Evolutionary conservation across 2,329 filamentous ascomycete genomes (phyloP), one percentile per base, ranked within the genome.

Genomic region (Sodiomyces alkalinus): DNA sequence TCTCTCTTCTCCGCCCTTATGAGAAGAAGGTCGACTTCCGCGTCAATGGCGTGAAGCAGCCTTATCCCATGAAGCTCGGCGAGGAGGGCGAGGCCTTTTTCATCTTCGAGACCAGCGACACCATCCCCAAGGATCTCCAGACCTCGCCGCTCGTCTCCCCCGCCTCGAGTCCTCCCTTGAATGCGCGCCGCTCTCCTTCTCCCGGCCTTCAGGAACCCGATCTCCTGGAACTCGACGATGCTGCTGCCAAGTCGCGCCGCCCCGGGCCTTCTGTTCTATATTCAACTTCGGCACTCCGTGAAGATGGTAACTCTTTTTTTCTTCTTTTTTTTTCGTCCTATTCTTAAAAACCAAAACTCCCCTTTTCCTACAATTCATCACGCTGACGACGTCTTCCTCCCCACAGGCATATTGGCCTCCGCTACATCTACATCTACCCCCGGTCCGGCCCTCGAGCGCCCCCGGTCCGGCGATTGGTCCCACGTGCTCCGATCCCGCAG

Each of bases 21-120:
- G 90, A 98, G 56, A 98, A 98, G 60, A 98, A 96, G 69, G 90
- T 98, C 46, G 86, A 96, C 56, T 98, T 98, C 58, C 71, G 70
- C 43, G 86, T 98, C 65, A 98, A 98, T 63, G 80, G 81, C 45
- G 59, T 69, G 35, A 92, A 90, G 55, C 85, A 93, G 51, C 68
- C 90, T 41, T 94, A 92, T 60, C 75, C 90, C 26, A 98, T 98
- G 90, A 98, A 98, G 58, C 68, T 98, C 13, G 90, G 90, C 24
- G 90, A 98, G 50, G 90, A 83, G 29, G 90, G 90, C 39, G 90
- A 98, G 59, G 90, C 90, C 16, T 98, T 98, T 58, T 98, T 98
- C 53, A 85, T 98, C 38, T 96, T 98, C 46, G 85, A 96, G 58
- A 98, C 90, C 7, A 79, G 77, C 29, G 82, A 87, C 41, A 78